Percentiles rank a stretch among this genome's conserved stretches.
Evolutionary conservation across 225 moss, liverwort and hornwort species (phyloP).

Genomic region (Polytrichum commune): DNA sequence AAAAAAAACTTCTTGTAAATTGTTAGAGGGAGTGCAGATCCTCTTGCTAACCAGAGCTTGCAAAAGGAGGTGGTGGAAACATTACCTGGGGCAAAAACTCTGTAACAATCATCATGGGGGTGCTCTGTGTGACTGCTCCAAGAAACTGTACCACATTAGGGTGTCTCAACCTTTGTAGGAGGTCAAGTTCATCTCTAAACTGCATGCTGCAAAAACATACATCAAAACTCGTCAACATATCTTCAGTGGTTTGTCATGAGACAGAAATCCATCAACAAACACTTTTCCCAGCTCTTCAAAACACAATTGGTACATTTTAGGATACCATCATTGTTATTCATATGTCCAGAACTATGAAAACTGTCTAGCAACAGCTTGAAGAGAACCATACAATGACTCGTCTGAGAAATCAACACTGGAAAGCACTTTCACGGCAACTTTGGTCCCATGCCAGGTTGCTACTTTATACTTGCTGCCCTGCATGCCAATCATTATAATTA

Average conservation of each 20-base stretch:
- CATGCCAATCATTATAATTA: constrained; percentile 3
- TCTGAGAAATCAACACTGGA: constrained; percentile 54
- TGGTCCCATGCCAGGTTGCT: constrained; percentile 85
- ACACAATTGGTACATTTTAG: no score
- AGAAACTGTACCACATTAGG: constrained; percentile 95
- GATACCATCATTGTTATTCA: no score
- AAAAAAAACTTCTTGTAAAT: background rate
- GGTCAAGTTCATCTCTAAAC: constrained; percentile 76
- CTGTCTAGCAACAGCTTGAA: background rate
- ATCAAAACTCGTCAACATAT: background rate
- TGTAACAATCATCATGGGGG: constrained; percentile 95
- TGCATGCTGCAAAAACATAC: constrained; percentile 38
- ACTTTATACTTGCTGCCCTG: constrained; percentile 69
- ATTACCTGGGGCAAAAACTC: constrained; percentile 68
- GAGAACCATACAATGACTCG: constrained; percentile 37
- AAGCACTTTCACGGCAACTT: constrained; percentile 79
- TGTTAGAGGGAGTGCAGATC: no score
- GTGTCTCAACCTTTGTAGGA: constrained; percentile 83
- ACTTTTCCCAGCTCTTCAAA: no score
- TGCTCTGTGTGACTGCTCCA: constrained; percentile 82
- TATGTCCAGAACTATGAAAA: background rate
- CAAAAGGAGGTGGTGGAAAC: background rate
- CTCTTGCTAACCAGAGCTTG: background rate
- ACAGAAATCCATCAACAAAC: no score
- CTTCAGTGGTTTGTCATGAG: no score